Conservation (phyloP, 2,329 filamentous ascomycete genomes). For the Westerdykella ornata region DNA sequence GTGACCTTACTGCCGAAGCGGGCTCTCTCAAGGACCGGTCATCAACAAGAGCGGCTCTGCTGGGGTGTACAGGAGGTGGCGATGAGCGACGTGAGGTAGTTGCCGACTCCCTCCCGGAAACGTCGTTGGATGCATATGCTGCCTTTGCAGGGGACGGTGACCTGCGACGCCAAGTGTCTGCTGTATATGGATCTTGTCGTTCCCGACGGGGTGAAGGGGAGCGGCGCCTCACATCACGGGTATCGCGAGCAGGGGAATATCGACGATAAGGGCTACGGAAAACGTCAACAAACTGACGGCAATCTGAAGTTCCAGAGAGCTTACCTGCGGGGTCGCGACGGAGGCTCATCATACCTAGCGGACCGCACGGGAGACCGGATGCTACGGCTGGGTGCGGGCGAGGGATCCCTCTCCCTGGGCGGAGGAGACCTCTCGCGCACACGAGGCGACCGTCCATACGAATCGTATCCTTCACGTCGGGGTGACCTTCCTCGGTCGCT, state of each 20-base stretch:
- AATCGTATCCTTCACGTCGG: constrained; percentile 35
- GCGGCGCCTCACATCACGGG: constrained; percentile 46
- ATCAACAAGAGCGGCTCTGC: constrained; percentile 42
- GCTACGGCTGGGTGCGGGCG: constrained; percentile 43
- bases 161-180: constrained; percentile 48
- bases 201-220: constrained; percentile 49
- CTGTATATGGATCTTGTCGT: constrained; percentile 43
- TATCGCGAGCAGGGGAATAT: constrained; percentile 40
- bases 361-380: constrained; percentile 39
- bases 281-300: constrained; percentile 8
- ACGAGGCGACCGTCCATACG: constrained; percentile 38
- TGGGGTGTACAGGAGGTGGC: constrained; percentile 50
- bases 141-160: constrained; percentile 46
- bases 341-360: constrained; percentile 43
- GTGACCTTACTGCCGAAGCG: constrained; percentile 30
- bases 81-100: constrained; percentile 57
- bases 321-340: constrained; percentile 36
- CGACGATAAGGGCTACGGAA: constrained; percentile 33
- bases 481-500: constrained; percentile 38
- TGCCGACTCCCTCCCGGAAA: constrained; percentile 50
- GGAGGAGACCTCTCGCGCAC: constrained; percentile 41
- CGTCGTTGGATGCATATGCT: constrained; percentile 40
- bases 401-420: constrained; percentile 41
- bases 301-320: not conserved
- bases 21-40: constrained; percentile 22